Percentiles rank a stretch among this genome's conserved stretches.
Conservation (phyloP, 495 filamentous ascomycete species). For the Daldinia concentrica region DNA sequence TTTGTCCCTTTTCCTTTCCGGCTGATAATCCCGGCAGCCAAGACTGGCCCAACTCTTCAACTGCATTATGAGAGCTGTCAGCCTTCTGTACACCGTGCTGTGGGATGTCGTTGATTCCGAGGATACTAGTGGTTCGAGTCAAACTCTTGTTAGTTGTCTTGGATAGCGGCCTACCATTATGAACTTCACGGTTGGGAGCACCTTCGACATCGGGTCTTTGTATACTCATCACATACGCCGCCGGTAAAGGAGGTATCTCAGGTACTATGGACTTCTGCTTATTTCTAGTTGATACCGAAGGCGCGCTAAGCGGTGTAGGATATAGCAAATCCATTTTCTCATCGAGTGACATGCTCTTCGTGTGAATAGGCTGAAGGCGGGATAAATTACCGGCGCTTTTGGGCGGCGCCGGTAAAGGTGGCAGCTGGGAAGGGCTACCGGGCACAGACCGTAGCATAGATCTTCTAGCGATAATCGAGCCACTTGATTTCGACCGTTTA, state of each 20-base stretch:
- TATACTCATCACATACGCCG: conserved; percentile 38
- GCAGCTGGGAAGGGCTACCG: conserved; percentile 60
- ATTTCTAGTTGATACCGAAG: conserved; percentile 19
- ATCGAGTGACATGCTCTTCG: conserved; percentile 64
- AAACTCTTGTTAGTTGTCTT: conserved; percentile 50
- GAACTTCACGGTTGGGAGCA: conserved; percentile 1
- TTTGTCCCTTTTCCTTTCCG: conserved; percentile 24
- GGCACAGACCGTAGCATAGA: conserved; percentile 55
- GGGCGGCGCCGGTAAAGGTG: conserved; percentile 57
- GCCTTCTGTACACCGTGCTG: conserved; percentile 25
- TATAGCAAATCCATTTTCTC: conserved; percentile 63
- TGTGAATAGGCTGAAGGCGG: conserved; percentile 54
- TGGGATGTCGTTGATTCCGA: conserved; percentile 52
- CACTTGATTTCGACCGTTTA: conserved; percentile 56
- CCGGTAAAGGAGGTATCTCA: conserved; percentile 53
- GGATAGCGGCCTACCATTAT: conserved; percentile 30
- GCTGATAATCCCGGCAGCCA: conserved; percentile 53
- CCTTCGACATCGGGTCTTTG: conserved; percentile 8
- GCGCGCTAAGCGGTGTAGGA: conserved; percentile 51
- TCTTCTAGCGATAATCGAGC: conserved; percentile 53
- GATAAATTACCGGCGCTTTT: conserved; percentile 46
- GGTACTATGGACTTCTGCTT: conserved; percentile 56
- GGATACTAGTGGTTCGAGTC: conserved; percentile 49
- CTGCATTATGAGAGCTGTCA: conserved; percentile 42
- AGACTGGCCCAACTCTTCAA: conserved; percentile 49